Conservation (phyloP, 2,329 filamentous ascomycete species). For the Sphaerulina musiva region DNA sequence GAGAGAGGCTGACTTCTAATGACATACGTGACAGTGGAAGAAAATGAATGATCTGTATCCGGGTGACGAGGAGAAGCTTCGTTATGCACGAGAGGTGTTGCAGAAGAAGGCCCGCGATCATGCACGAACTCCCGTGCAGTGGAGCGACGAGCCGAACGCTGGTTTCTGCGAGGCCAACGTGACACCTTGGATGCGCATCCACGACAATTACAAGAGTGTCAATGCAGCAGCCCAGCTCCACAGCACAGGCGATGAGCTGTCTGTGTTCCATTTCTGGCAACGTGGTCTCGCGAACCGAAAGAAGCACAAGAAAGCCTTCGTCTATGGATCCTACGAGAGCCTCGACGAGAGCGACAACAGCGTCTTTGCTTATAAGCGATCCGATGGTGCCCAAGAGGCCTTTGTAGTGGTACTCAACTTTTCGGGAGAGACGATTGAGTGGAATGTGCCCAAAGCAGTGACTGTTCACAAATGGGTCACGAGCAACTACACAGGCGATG, state of each 20-base stretch:
- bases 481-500: slow-evolving; percentile 30
- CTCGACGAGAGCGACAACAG: slow-evolving; percentile 47
- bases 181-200: slow-evolving; percentile 55
- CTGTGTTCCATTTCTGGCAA: slow-evolving; percentile 58
- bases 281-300: slow-evolving; percentile 50
- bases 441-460: slow-evolving; percentile 32
- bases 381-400: slow-evolving; percentile 23
- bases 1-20: not conserved
- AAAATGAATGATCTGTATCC: slow-evolving; percentile 38
- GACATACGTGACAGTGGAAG: slow-evolving; percentile 37
- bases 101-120: slow-evolving; percentile 34
- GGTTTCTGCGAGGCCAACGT: slow-evolving; percentile 53
- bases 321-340: slow-evolving; percentile 54
- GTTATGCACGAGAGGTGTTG: slow-evolving; percentile 14
- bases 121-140: slow-evolving; percentile 62
- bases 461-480: slow-evolving; percentile 33
- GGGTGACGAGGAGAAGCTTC: slow-evolving; percentile 17
- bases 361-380: slow-evolving; percentile 48
- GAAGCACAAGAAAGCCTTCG: slow-evolving; percentile 52
- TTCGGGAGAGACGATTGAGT: slow-evolving; percentile 28
- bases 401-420: slow-evolving; percentile 36
- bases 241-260: slow-evolving; percentile 31
- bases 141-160: slow-evolving; percentile 50
- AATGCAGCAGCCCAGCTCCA: slow-evolving; percentile 53
- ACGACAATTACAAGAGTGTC: slow-evolving; percentile 48